A percentile compares a stretch with the other conserved stretches of the same genome.
phyloP scores from a whole-genome alignment of 306 rosid genomes.

The Sphenostylis stenocarpa region DNA sequence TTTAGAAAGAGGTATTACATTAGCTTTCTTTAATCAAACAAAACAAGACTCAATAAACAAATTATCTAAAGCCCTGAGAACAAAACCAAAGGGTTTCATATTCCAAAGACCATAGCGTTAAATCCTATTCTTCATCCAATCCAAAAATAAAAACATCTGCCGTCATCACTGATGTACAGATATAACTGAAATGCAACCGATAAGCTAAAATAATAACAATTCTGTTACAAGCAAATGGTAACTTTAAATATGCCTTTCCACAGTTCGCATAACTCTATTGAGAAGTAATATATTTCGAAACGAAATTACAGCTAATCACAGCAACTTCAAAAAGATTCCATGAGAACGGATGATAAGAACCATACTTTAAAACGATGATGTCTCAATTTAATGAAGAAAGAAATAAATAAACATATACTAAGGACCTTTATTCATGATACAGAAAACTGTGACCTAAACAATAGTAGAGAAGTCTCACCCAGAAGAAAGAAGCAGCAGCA shows the following conservation, averaged over 20 bases:
- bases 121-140: not conserved
- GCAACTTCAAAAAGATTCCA: not conserved
- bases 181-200: not conserved
- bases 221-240: not conserved
- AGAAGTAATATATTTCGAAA: slow-evolving; percentile 13
- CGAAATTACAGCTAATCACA: slow-evolving; percentile 30
- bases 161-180: not conserved
- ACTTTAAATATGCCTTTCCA: slow-evolving; percentile 7
- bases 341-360: slow-evolving; percentile 14
- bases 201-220: not conserved
- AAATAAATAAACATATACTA: slow-evolving; percentile 35
- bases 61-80: not conserved
- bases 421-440: slow-evolving; percentile 42
- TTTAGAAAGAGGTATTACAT: not conserved
- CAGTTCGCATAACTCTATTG: not conserved
- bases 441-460: slow-evolving; percentile 33
- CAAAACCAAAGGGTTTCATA: not conserved
- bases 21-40: not conserved
- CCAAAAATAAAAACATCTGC: not conserved
- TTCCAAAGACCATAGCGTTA: slow-evolving; percentile 2
- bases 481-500: not conserved
- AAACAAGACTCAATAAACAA: not conserved
- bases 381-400: slow-evolving; percentile 26
- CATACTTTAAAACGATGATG: slow-evolving; percentile 30
- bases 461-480: slow-evolving; percentile 21